Evolutionary conservation across 2,329 filamentous ascomycete species (phyloP).

Genomic region (Penicillium oxalicum): DNA sequence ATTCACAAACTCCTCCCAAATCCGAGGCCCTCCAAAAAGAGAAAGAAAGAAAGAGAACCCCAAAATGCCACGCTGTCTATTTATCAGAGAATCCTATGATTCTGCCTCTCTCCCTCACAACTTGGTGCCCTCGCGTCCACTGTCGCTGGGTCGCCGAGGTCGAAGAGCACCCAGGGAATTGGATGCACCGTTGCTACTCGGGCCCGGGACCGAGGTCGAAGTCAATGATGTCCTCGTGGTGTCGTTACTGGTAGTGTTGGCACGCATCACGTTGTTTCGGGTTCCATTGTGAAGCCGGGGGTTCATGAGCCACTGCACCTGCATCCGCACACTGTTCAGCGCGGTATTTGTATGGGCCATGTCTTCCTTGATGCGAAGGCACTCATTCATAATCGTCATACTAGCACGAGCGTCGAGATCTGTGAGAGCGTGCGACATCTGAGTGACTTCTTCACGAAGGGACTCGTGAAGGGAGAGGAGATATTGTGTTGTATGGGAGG

Average conservation of each 20-base stretch:
- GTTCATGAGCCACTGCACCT: conserved; percentile 58
- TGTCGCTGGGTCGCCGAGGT: conserved; percentile 35
- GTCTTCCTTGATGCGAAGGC: conserved; percentile 56
- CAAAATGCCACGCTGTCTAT: conserved; percentile 1
- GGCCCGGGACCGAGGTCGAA: conserved; percentile 20
- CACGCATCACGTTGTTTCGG: conserved; percentile 19
- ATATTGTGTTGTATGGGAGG: conserved; percentile 48
- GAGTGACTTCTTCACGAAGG: conserved; percentile 54
- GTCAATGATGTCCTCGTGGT: conserved; percentile 16
- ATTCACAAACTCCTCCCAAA: background rate
- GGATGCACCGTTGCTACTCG: conserved; percentile 19
- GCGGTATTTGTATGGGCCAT: conserved; percentile 57
- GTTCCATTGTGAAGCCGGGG: conserved; percentile 46
- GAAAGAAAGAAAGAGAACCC: background rate
- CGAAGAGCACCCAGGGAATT: conserved; percentile 22
- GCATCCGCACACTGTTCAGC: conserved; percentile 53
- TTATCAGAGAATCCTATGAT: too few species aligned
- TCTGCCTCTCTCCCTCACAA: conserved; percentile 12
- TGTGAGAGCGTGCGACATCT: conserved; percentile 49
- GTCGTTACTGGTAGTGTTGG: conserved; percentile 12
- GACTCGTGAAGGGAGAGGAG: conserved; percentile 57
- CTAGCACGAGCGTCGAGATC: conserved; percentile 56
- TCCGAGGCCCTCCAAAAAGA: background rate
- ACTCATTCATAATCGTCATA: conserved; percentile 60
- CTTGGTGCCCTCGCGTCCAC: conserved; percentile 39